Conservation (phyloP, 108 stramenopile genomes). For the Cyclostephanos tholiformis region DNA sequence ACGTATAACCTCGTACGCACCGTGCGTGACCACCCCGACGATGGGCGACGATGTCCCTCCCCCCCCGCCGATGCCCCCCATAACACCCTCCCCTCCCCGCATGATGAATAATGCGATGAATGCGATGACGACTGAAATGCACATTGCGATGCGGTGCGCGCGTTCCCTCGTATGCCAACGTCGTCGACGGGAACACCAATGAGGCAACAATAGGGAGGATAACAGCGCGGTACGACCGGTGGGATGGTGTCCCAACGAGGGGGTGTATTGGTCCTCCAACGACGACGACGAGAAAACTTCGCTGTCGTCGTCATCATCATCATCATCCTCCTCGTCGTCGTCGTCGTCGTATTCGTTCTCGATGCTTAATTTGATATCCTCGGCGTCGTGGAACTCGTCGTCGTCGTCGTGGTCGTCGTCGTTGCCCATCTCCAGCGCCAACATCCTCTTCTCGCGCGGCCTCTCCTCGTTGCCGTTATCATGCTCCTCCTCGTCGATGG, state of each 20-base stretch:
- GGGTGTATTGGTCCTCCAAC: slow-evolving; percentile 17
- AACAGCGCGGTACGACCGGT: neutral
- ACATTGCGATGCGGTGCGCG: no score
- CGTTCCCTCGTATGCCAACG: no score
- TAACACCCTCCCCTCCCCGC: neutral
- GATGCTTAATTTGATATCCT: neutral
- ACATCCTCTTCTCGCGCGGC: neutral
- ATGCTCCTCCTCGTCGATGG: neutral
- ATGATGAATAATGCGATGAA: no score
- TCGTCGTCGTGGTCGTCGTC: neutral
- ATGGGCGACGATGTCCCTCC: slow-evolving; percentile 12
- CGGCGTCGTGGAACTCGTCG: neutral
- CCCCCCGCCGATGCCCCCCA: neutral
- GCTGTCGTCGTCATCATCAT: slow-evolving; percentile 7
- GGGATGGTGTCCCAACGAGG: slow-evolving; percentile 3
- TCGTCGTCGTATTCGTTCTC: neutral
- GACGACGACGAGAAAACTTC: slow-evolving; percentile 13
- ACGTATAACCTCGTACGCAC: slow-evolving; percentile 27
- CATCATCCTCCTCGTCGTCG: slow-evolving; percentile 5
- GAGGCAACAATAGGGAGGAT: no score
- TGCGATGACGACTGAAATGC: no score
- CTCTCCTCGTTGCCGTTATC: neutral
- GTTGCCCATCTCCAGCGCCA: neutral
- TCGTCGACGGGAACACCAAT: no score
- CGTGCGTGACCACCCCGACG: slow-evolving; percentile 18